Conservation (phyloP, 805 yeast species). For the Kluyveromyces siamensis region DNA sequence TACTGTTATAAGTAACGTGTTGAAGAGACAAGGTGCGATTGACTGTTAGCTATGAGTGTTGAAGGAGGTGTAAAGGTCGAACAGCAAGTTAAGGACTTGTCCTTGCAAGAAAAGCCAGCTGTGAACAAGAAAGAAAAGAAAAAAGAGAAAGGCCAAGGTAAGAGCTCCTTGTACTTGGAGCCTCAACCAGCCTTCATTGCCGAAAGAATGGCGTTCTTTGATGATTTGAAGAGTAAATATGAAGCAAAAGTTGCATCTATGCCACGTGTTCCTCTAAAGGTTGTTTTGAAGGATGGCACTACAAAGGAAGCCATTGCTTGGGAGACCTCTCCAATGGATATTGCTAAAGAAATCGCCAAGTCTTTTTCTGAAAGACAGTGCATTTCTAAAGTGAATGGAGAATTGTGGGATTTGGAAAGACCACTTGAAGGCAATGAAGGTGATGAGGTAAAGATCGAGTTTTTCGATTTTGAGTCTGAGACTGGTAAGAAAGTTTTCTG, state of each 20-base stretch:
- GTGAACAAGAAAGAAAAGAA: conserved; percentile 26
- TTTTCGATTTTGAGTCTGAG: conserved; percentile 84
- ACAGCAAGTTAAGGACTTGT: conserved; percentile 35
- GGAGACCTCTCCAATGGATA: conserved; percentile 84
- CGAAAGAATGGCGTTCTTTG: conserved; percentile 70
- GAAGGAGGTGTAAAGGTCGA: conserved; percentile 22
- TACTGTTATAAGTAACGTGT: not conserved
- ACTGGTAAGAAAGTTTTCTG: conserved; percentile 95
- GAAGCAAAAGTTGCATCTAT: conserved; percentile 61
- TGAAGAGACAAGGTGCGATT: not conserved
- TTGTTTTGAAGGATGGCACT: conserved; percentile 83
- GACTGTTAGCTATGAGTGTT: conserved; percentile 9
- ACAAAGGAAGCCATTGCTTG: conserved; percentile 69
- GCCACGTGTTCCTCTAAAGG: conserved; percentile 55
- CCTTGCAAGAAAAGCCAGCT: conserved; percentile 19
- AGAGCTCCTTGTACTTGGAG: conserved; percentile 42
- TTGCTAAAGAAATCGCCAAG: conserved; percentile 77
- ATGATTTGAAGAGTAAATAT: conserved; percentile 66
- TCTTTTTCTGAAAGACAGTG: conserved; percentile 84
- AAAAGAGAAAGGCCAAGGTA: conserved; percentile 34
- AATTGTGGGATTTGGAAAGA: conserved; percentile 91
- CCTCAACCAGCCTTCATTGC: conserved; percentile 84
- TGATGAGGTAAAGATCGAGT: conserved; percentile 44
- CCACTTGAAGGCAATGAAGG: conserved; percentile 65
- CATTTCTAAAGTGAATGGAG: conserved; percentile 83